Percentiles rank a stretch among this genome's conserved stretches.
These are phyloP conservation scores for Aquanectria penicillioides DNA, from an alignment of 2,329 filamentous ascomycete species.

Conservation along the genomic window DNA sequence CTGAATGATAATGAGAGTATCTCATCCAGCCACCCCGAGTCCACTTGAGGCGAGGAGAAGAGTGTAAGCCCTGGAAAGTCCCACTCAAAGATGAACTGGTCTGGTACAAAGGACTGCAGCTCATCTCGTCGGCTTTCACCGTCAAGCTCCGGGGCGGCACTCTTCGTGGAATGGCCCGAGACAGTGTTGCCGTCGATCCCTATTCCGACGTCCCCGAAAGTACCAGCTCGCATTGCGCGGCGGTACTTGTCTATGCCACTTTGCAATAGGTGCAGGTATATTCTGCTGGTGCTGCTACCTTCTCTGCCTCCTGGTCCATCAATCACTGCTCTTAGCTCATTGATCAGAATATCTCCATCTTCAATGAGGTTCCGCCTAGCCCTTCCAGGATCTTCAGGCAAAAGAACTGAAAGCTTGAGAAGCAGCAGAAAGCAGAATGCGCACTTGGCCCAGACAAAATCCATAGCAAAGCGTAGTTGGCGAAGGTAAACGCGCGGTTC, in stretches of 20 bases:
- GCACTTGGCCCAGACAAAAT: conserved; percentile 1
- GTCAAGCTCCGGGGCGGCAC: no score
- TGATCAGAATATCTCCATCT: background rate
- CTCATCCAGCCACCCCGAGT: no score
- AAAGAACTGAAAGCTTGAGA: background rate
- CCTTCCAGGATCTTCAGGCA: background rate
- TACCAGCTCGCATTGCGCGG: background rate
- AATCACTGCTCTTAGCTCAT: background rate
- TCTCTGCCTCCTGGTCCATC: background rate
- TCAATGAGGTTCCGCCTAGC: background rate
- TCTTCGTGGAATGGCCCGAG: no score
- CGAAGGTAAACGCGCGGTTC: background rate
- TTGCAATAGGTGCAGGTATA: background rate
- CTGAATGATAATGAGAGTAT: no score
- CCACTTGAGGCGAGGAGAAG: no score
- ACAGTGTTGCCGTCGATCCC: background rate
- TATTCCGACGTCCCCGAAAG: background rate
- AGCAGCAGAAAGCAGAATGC: background rate
- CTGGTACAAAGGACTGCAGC: background rate
- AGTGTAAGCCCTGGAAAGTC: no score
- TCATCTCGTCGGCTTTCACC: background rate
- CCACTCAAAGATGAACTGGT: background rate
- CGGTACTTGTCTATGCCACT: background rate
- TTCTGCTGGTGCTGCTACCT: background rate
- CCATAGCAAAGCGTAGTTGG: background rate